phyloP scores from a whole-genome alignment of 495 filamentous ascomycete genomes.

The Trichocladium antarcticum region DNA sequence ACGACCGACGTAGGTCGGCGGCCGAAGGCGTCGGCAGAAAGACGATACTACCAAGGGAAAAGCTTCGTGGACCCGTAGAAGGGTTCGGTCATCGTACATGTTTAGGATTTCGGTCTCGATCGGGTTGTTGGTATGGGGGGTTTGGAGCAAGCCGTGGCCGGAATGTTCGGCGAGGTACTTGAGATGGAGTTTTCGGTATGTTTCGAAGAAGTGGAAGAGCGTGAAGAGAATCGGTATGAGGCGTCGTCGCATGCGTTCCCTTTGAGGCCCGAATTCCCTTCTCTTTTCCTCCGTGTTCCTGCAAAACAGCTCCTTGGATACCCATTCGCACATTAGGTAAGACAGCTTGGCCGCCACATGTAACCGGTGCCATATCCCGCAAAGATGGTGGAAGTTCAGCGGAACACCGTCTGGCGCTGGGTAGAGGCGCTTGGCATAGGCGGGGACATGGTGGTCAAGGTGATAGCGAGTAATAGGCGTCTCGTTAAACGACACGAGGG shows the following conservation, averaged over 20 bases:
- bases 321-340: constrained; percentile 42
- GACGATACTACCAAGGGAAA: constrained; percentile 47
- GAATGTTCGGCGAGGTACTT: constrained; percentile 36
- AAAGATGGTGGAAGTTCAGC: constrained; percentile 45
- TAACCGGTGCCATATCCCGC: constrained; percentile 47
- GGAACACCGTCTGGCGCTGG: constrained; percentile 32
- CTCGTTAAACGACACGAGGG: constrained; percentile 46
- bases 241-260: constrained; percentile 45
- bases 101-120: constrained; percentile 44
- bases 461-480: constrained; percentile 45
- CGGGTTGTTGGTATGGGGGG: constrained; percentile 40
- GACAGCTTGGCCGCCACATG: constrained; percentile 46
- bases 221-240: constrained; percentile 46
- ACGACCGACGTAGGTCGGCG: constrained; percentile 45
- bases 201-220: constrained; percentile 50
- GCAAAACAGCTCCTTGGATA: constrained; percentile 47
- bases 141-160: constrained; percentile 28
- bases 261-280: constrained; percentile 42
- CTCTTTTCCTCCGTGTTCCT: constrained; percentile 39
- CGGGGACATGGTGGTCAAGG: constrained; percentile 41
- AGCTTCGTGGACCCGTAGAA: constrained; percentile 44
- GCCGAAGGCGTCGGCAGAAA: constrained; percentile 43
- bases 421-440: constrained; percentile 43
- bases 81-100: constrained; percentile 46
- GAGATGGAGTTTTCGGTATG: constrained; percentile 43